Percentiles rank a stretch among this genome's conserved stretches.
Conservation (phyloP, 768 basidiomycete species). For the Hemileccinum impolitum region DNA sequence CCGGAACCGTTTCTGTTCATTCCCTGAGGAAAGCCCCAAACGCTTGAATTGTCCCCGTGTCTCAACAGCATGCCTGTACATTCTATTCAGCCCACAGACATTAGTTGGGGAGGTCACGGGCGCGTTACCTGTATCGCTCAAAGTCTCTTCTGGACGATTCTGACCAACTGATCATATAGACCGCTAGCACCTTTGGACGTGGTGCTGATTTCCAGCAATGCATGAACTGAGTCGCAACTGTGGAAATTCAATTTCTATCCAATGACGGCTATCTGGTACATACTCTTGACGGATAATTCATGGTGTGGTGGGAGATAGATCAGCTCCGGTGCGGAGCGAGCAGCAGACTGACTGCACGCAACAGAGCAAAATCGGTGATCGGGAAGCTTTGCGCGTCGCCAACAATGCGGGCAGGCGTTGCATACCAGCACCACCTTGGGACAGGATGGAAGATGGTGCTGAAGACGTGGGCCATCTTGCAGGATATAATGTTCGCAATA, state of each 20-base stretch:
- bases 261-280: background rate
- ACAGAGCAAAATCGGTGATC: conserved; percentile 21
- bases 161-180: conserved; percentile 24
- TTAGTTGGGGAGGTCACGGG: background rate
- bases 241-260: no score
- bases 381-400: conserved; percentile 7
- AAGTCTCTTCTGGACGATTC: conserved; percentile 8
- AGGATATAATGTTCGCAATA: no score
- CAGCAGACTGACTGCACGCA: conserved; percentile 8
- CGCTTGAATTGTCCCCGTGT: conserved; percentile 4
- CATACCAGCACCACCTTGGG: background rate
- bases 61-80: conserved; percentile 18
- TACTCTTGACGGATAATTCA: conserved; percentile 5
- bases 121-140: conserved; percentile 15
- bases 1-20: conserved; percentile 26
- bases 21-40: conserved; percentile 6
- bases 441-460: background rate
- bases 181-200: conserved; percentile 12
- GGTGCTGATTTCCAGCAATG: conserved; percentile 4
- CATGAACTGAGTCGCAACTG: conserved; percentile 14
- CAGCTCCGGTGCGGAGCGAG: conserved; percentile 14
- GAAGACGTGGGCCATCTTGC: background rate
- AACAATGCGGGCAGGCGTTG: conserved; percentile 20
- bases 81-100: background rate
- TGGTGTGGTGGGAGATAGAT: conserved; percentile 12